Evolutionary conservation across 78 protist species (phyloP), one percentile per base, ranked within the genome.

Genomic region (Dictyostelium purpureum): DNA sequence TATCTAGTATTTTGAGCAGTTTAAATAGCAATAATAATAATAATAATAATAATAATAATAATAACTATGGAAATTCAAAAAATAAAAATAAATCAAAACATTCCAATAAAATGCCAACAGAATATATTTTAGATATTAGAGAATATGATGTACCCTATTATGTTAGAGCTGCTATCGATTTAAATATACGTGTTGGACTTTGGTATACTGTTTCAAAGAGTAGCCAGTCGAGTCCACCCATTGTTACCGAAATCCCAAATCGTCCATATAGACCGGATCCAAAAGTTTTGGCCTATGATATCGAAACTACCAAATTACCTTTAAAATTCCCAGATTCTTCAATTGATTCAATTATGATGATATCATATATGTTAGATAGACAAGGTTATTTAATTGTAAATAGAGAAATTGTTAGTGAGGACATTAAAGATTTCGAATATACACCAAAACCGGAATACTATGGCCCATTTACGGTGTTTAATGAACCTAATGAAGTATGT

Each of bases 141-240:
- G 99, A 99, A 77, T 99, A 96, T 77, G 99, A 99, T 74, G 99
- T 99, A 40, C 96, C 99, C 2, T 99, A 99, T 95, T 74, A 93
- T 93, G 59, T 90, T 56, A 94, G 99, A 42, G 98, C 95, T 16
- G 75, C 97, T 37, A 98, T 99, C 65, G 99, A 99, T 79, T 21
- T 26, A 42, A 96, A 79, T 67, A 76, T 71, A 35, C 70, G 79
- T 33, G 78, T 76, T 9, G 97, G 96, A 11, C 69, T 66, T 24
- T 96, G 98, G 98, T 96, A 91, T 87, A 88, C 88, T 5, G 80
- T 97, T 52, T 21, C 10, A 38, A 24, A 42, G 28, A 52, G 18
- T 2, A 26, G 19, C 10, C 51, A 47, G 3, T 2, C 49, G 0
- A 1, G n/a, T 42, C 54, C 76, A 11, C 37, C 80, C 0, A 43